Base-by-base conservation (phyloP, 768 basidiomycete genomes). In the Kwoniella sp. region DNA sequence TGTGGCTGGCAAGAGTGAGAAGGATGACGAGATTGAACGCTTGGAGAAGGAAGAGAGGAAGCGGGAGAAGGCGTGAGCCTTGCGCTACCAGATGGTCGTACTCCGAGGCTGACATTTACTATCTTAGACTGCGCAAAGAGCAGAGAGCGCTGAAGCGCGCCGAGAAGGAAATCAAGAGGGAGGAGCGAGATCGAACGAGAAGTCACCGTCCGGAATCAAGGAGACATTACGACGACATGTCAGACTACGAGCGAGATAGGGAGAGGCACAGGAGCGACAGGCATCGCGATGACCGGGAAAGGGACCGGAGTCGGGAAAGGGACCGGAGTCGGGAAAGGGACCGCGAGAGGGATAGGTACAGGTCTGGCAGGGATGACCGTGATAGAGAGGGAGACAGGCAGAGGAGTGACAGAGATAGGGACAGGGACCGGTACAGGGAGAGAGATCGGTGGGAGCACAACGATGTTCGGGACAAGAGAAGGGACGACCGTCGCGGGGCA, bases 51-150 rank as follows among this genome's bases (percentile, higher is more conserved):
- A 73, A 45, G 66, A 68, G 60, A 63, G 54, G 50, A 57, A 42
- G 39, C 45, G 60, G 41, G 63, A 66, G 61, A 73, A 73, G 48
- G 70, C 56, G 72, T 73, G 49, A 62, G 72, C 57, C 8, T 17
- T 54, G 39, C 14, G 19, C 1, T 23, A 34, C 20, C 46, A 8
- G 11, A 19, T 25, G 15, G 15, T 28, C 32, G n/a, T n/a, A n/a
- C n/a, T n/a, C n/a, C n/a, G n/a, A n/a, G n/a, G n/a, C n/a, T n/a
- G n/a, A n/a, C n/a, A n/a, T n/a, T n/a, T n/a, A n/a, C n/a, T n/a
- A n/a, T n/a, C n/a, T n/a, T n/a, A 73, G 72, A n/a, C 45, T 71
- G 9, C 53, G 69, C 23, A 62, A 60, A 37, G 70, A 71, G 39
- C 61, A 66, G 27, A 51, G 69, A 44, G 70, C 62, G 19, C 29